Conservation (phyloP, 176 grass and related monocot species). For the Pontederia paniculata region DNA sequence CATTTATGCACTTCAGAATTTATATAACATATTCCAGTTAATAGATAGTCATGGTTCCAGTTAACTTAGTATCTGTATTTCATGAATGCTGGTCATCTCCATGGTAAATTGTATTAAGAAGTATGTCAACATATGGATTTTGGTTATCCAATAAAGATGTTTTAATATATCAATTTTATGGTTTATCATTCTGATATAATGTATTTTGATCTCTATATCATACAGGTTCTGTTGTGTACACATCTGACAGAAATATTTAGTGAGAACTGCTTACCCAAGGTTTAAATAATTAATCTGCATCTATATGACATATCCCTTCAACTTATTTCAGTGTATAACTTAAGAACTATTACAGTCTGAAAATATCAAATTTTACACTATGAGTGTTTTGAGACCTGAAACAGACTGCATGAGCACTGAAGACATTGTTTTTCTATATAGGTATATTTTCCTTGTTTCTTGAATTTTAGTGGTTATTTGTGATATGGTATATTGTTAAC, state of each 20-base stretch:
- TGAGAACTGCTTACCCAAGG: conserved; percentile 66
- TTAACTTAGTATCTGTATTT: too few relatives aligned
- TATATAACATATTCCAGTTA: too few relatives aligned
- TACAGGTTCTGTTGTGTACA: conserved; percentile 85
- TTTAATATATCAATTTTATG: too few relatives aligned
- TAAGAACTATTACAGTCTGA: conserved; percentile 49
- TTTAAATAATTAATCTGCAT: conserved; percentile 25
- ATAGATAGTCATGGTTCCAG: too few relatives aligned
- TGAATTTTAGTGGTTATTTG: conserved; percentile 13
- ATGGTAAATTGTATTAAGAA: too few relatives aligned
- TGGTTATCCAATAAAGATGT: too few relatives aligned
- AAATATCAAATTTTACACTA: conserved; percentile 82
- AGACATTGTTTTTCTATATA: conserved; percentile 79
- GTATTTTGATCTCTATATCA: conserved; percentile 17
- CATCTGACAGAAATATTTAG: conserved; percentile 85
- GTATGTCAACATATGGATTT: too few relatives aligned
- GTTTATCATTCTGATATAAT: not conserved
- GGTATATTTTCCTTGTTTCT: conserved; percentile 25
- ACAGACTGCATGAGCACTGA: conserved; percentile 36
- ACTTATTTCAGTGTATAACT: conserved; percentile 5
- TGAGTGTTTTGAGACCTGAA: conserved; percentile 86
- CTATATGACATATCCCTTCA: conserved; percentile 9
- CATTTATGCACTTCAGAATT: too few relatives aligned
- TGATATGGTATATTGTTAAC: conserved; percentile 11
- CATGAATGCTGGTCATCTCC: too few relatives aligned